Percentiles rank a stretch among this genome's conserved stretches.
Evolutionary conservation across 1,284 basidiomycete species (phyloP).

Genomic region (Ustilago shanxiensis): DNA sequence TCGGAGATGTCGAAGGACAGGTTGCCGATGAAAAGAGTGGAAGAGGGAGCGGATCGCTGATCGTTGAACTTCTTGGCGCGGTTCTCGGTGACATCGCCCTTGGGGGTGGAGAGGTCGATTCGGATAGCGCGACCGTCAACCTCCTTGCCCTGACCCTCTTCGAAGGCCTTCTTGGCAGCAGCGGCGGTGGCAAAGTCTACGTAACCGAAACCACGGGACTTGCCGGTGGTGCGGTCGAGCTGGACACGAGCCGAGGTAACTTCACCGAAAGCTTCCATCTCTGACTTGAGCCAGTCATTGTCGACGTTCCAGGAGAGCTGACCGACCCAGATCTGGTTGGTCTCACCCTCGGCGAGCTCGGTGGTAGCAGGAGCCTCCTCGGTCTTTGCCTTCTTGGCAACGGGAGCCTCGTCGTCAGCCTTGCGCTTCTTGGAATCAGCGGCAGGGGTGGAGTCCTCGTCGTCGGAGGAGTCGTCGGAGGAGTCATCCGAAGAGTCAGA

Average conservation of each 20-base stretch:
- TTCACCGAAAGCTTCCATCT: conserved; percentile 90
- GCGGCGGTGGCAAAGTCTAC: conserved; percentile 80
- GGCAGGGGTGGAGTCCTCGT: conserved; percentile 67
- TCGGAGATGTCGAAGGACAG: conserved; percentile 85
- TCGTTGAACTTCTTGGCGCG: conserved; percentile 80
- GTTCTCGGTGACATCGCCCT: conserved; percentile 77
- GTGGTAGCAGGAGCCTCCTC: conserved; percentile 58
- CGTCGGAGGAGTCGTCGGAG: conserved; percentile 53
- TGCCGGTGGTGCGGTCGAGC: conserved; percentile 83
- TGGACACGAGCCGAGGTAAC: conserved; percentile 88
- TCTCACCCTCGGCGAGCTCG: conserved; percentile 73
- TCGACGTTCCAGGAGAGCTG: conserved; percentile 97
- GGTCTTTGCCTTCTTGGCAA: conserved; percentile 86
- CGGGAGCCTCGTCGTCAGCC: conserved; percentile 77
- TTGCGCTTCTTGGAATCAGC: conserved; percentile 79
- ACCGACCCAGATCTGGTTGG: conserved; percentile 89
- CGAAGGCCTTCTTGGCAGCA: conserved; percentile 75
- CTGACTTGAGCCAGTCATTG: conserved; percentile 92
- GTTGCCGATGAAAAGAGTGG: conserved; percentile 89
- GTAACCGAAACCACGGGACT: conserved; percentile 80
- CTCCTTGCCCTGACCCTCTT: conserved; percentile 83
- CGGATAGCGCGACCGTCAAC: conserved; percentile 92
- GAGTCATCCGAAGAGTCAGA: conserved; percentile 32
- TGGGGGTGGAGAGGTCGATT: conserved; percentile 81
- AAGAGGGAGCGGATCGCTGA: conserved; percentile 80